Evolutionary conservation across 208 protist genomes (phyloP).

Genomic region (Spironucleus salmonicida): DNA sequence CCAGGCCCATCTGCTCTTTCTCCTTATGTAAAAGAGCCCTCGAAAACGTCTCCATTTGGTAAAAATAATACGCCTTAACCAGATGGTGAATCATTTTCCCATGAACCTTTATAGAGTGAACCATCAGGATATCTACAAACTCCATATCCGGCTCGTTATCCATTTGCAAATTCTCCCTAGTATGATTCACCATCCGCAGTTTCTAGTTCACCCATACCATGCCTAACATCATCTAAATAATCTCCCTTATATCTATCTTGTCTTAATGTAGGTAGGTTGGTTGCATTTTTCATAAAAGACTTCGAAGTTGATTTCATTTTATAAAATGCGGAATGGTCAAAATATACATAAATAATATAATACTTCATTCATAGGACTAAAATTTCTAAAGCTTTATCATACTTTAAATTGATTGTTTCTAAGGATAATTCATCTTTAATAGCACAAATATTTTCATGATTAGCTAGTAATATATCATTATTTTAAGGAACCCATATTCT

Average conservation of each 20-base stretch:
- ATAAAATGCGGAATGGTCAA: no score
- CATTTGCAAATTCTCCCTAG: slow-evolving; percentile 27
- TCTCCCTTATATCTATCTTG: slow-evolving; percentile 32
- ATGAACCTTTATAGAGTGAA: slow-evolving; percentile 26
- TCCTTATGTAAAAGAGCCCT: slow-evolving; percentile 17
- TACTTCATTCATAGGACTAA: no score
- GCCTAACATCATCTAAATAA: slow-evolving; percentile 17
- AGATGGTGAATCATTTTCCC: slow-evolving; percentile 15
- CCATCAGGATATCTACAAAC: slow-evolving; percentile 20
- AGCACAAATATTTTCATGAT: no score
- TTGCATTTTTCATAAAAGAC: no score
- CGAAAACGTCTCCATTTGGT: slow-evolving; percentile 35
- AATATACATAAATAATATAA: no score
- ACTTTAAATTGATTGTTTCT: no score
- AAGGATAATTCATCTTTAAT: no score
- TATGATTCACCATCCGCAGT: slow-evolving; percentile 27
- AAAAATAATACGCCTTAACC: slow-evolving; percentile 21
- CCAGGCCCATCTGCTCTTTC: slow-evolving; percentile 13
- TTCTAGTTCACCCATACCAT: slow-evolving; percentile 30
- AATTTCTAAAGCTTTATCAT: no score
- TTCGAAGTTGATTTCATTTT: no score
- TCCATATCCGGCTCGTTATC: slow-evolving; percentile 30
- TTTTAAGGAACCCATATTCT: no score
- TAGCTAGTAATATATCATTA: no score
- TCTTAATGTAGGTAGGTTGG: no score